Conservation (phyloP, 1,139 yeast species). For the Pichia norvegensis region DNA sequence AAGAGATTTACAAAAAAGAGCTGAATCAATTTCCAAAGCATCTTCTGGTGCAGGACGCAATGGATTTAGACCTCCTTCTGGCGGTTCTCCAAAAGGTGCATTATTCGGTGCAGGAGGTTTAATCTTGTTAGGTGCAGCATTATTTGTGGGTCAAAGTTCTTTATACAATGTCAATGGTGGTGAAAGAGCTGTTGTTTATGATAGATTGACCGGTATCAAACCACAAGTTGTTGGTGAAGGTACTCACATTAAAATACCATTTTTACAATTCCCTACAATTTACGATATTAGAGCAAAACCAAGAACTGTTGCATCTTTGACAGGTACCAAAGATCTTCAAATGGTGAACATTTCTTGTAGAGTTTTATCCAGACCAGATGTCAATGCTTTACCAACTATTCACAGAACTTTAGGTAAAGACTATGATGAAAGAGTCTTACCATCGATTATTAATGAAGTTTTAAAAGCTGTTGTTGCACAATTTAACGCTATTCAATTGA, state of each 20-base stretch:
- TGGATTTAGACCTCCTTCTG: conserved; percentile 20
- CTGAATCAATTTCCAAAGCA: conserved; percentile 40
- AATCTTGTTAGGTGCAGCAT: conserved; percentile 63
- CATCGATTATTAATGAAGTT: conserved; percentile 95
- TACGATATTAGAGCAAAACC: conserved; percentile 97
- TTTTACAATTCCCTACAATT: conserved; percentile 89
- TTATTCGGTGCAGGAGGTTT: conserved; percentile 79
- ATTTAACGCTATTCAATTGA: conserved; percentile 94
- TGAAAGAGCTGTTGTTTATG: conserved; percentile 91
- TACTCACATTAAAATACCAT: conserved; percentile 88
- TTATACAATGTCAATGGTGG: conserved; percentile 98
- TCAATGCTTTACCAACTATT: conserved; percentile 68
- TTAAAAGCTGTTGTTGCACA: conserved; percentile 96
- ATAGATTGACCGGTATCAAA: conserved; percentile 80
- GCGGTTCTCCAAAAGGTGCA: conserved; percentile 44
- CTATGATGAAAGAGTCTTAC: conserved; percentile 93
- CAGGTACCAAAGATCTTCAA: conserved; percentile 97
- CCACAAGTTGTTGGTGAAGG: conserved; percentile 88
- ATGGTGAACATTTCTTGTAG: conserved; percentile 99
- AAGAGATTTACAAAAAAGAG: conserved; percentile 57
- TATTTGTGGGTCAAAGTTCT: conserved; percentile 61
- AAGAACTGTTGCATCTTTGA: conserved; percentile 90
- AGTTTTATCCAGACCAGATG: conserved; percentile 85
- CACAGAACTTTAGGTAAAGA: conserved; percentile 89
- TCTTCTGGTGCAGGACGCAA: conserved; percentile 32